phyloP scores from a whole-genome alignment of 495 filamentous ascomycete genomes.

The Aspergillus haitiensis region DNA sequence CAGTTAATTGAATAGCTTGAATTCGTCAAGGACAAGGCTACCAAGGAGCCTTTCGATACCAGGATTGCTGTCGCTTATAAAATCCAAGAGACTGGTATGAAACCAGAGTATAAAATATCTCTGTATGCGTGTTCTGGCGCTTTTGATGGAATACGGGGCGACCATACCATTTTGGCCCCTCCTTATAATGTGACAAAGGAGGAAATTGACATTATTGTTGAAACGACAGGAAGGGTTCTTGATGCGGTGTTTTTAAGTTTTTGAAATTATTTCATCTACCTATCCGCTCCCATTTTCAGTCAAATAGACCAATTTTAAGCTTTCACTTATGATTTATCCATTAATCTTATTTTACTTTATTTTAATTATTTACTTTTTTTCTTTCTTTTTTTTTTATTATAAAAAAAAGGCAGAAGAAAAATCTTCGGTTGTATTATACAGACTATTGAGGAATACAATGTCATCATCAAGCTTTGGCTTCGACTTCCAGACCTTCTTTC shows the following conservation, averaged over 20 bases:
- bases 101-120: constrained; percentile 56
- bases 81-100: constrained; percentile 56
- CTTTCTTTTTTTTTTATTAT: too few relatives aligned
- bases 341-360: background rate
- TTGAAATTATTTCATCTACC: background rate
- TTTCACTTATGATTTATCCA: background rate
- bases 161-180: constrained; percentile 75
- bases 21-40: constrained; percentile 56
- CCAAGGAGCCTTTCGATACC: constrained; percentile 55
- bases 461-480: constrained; percentile 30
- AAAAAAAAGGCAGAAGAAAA: too few relatives aligned
- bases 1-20: constrained; percentile 43
- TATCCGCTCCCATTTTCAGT: too few relatives aligned
- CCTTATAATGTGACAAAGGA: constrained; percentile 65
- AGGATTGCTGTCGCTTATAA: constrained; percentile 37
- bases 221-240: constrained; percentile 39
- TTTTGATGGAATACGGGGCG: constrained; percentile 65
- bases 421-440: background rate
- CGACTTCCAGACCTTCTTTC: constrained; percentile 31
- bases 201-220: constrained; percentile 62
- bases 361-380: too few relatives aligned
- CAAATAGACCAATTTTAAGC: too few relatives aligned
- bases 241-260: constrained; percentile 35
- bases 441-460: background rate
- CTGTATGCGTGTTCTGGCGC: constrained; percentile 72